Conservation (phyloP, 176 grass and related monocot species). For the Aegilops speltoides region DNA sequence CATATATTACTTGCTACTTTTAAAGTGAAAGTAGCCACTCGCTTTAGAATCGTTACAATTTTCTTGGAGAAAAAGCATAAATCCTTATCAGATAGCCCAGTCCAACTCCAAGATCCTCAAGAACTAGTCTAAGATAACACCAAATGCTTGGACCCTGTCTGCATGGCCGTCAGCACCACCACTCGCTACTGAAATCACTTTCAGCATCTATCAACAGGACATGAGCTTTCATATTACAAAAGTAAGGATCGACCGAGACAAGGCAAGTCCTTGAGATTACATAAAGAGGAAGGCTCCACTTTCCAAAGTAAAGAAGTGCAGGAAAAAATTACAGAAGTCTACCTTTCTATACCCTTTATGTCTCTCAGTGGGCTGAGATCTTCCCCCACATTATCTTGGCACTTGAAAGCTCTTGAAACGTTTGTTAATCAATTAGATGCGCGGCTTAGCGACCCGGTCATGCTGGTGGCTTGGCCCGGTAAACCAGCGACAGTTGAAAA, state of each 20-base stretch:
- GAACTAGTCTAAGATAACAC: not conserved
- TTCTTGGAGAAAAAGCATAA: not conserved
- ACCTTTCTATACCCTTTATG: constrained; percentile 38
- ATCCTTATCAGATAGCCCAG: not conserved
- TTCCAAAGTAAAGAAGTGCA: not conserved
- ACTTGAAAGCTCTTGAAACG: no score
- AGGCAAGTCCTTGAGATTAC: constrained; percentile 30
- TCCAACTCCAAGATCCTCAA: constrained; percentile 3
- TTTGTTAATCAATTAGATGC: not conserved
- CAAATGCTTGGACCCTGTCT: not conserved
- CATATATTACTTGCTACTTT: no score
- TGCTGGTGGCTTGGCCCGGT: constrained; percentile 29
- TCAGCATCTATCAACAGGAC: constrained; percentile 27
- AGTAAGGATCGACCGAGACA: not conserved
- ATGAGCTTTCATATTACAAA: constrained; percentile 47
- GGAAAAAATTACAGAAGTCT: not conserved
- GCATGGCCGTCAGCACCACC: not conserved
- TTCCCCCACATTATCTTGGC: constrained; percentile 46
- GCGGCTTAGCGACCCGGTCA: constrained; percentile 41
- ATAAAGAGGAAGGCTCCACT: constrained; percentile 14
- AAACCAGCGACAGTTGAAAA: constrained; percentile 34
- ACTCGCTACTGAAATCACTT: constrained; percentile 28
- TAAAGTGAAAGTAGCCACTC: not conserved
- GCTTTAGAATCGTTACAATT: not conserved
- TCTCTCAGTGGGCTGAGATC: constrained; percentile 38